phyloP scores from a whole-genome alignment of 2,329 filamentous ascomycete species.

The Trichoderma gracile region DNA sequence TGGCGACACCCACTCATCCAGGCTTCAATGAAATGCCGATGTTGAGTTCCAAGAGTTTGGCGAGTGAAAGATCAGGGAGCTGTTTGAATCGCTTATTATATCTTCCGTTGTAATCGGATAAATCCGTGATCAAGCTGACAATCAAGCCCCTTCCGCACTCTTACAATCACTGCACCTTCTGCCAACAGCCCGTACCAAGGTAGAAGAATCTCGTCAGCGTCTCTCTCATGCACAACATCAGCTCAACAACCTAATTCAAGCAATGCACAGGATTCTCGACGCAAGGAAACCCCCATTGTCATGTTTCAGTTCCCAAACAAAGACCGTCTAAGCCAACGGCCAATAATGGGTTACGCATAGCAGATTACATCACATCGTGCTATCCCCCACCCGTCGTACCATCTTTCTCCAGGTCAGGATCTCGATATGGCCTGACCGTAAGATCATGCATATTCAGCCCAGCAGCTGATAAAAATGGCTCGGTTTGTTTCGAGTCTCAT shows the following conservation, averaged over 20 bases:
- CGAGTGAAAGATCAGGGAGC: no score
- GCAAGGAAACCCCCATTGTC: neutral
- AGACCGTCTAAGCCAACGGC: neutral
- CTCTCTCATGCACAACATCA: no score
- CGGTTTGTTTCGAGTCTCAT: neutral
- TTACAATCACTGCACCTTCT: neutral
- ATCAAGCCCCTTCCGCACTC: neutral
- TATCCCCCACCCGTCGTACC: constrained; percentile 20
- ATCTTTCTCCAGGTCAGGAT: constrained; percentile 3
- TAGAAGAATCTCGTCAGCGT: no score
- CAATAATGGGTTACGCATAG: constrained; percentile 14
- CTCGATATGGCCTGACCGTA: constrained; percentile 20
- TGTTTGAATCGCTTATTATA: no score
- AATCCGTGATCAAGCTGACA: no score
- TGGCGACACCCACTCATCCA: no score
- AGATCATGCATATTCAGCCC: constrained; percentile 19
- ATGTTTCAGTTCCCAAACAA: no score
- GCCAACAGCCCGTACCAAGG: no score
- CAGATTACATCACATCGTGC: constrained; percentile 14
- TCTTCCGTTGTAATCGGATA: no score
- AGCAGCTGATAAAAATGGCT: constrained; percentile 13
- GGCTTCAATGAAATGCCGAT: no score
- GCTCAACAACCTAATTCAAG: neutral
- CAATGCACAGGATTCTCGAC: constrained; percentile 8
- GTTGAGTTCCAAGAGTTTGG: no score